Conservation (phyloP, 2,329 filamentous ascomycete genomes). For the Diaporthe sp. region DNA sequence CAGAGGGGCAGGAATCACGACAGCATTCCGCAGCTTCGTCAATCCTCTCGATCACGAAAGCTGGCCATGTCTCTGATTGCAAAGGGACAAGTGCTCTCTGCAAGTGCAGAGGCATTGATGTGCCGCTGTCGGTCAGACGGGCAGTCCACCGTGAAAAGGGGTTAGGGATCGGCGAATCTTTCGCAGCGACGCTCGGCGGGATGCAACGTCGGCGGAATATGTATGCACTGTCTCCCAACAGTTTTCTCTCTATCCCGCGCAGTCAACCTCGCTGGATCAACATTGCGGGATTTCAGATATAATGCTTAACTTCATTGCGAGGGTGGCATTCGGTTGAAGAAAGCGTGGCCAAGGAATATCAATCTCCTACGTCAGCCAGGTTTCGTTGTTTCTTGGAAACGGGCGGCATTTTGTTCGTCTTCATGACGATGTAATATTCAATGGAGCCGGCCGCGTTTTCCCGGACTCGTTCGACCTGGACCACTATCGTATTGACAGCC, state of each 20-base stretch:
- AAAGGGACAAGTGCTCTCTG: neutral
- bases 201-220: conserved; percentile 30
- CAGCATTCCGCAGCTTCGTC: neutral
- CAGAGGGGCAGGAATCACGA: neutral
- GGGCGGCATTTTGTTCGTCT: conserved; percentile 25
- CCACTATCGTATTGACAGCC: conserved; percentile 1
- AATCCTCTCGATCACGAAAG: neutral
- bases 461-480: neutral
- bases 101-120: conserved; percentile 1
- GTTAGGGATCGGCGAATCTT: conserved; percentile 33
- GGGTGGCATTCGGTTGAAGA: neutral
- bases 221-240: conserved; percentile 16
- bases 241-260: conserved; percentile 16
- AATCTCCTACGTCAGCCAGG: conserved; percentile 12
- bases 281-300: conserved; percentile 3
- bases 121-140: neutral
- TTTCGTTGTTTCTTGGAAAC: conserved; percentile 5
- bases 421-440: conserved; percentile 3
- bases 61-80: neutral
- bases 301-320: conserved; percentile 12
- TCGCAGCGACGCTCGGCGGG: conserved; percentile 25
- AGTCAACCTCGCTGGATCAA: neutral
- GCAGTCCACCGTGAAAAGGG: conserved; percentile 30
- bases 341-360: conserved; percentile 12
- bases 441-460: neutral